Evolutionary conservation across 139 green algal species (phyloP), one percentile per base, ranked within the genome.

Genomic region (Nannochloris sp.): DNA sequence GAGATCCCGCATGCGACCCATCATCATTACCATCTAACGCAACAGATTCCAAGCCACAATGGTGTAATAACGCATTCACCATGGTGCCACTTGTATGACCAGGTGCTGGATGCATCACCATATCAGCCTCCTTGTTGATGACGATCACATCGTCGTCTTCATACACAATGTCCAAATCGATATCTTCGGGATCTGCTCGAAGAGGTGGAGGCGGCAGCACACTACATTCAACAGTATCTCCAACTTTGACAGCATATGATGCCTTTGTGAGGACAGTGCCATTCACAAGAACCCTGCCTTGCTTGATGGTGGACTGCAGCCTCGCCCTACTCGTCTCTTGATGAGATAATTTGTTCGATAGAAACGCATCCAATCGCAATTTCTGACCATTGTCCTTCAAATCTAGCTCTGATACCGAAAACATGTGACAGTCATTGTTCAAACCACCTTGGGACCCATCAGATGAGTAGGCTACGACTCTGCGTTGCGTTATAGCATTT

Each of bases 21-120:
- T 54, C 53, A 8, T 61, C 25, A 46, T 50, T 29, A 12, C 46
- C 46, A 19, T 53, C 44, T 12, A 37, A 34, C 8, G 11, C 5
- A 34, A 29, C 8, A 58, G 23, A 34, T 31, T 16, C 23, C 50
- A 58, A 34, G 19, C 19, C 50, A 69, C 81, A 96, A 78, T 96
- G 92, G 60, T 92, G 75, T 51, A 99, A 81, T 56, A 99, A 66
- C 0, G 89, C 93, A 72, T 98, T 97, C n/a, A 99, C 93, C 4
- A 99, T 83, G 4, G 93, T 99, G 55, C 89, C 89, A 12, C 44
- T 78, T 56, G 70, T 65, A 73, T 95, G 78, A 4, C 89, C 90
- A 0, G 84, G 75, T 1, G 78, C 75, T 3, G 87, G 80, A 71
- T 97, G 92, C 19, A 96, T 80, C 29, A 98, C 91, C 87, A 99